phyloP scores from a whole-genome alignment of 2,329 filamentous ascomycete species.

The Penicillium aurantiogriseum region DNA sequence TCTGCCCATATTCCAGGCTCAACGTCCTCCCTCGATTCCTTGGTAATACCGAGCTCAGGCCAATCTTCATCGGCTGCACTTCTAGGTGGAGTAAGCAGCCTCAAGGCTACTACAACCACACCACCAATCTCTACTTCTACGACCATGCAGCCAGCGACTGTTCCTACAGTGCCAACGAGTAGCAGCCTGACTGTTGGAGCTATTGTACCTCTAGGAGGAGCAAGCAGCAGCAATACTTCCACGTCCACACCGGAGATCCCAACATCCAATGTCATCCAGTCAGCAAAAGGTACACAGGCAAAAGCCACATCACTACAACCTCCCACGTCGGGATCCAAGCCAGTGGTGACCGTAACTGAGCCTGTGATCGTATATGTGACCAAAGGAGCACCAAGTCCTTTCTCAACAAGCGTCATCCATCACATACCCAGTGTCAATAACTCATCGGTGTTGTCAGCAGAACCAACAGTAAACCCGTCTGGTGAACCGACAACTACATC shows the following conservation, averaged over 20 bases:
- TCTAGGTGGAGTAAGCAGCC: not conserved
- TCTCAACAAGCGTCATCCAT: not conserved
- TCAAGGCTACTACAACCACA: not conserved
- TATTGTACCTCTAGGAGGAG: not conserved
- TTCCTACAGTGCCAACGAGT: not conserved
- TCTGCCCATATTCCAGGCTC: not conserved
- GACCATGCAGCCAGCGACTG: not conserved
- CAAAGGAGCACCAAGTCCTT: not conserved
- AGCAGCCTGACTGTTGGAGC: not conserved
- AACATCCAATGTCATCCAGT: not conserved
- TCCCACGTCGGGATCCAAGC: not conserved
- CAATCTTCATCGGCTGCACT: not conserved
- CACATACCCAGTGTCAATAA: not conserved
- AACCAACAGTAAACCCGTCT: not conserved
- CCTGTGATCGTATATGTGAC: constrained; percentile 8
- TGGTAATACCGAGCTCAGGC: not conserved
- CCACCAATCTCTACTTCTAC: not conserved
- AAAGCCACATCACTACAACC: not conserved
- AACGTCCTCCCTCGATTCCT: not conserved
- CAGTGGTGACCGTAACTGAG: not conserved
- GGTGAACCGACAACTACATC: not conserved
- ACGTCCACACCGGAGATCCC: not conserved
- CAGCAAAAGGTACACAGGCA: not conserved
- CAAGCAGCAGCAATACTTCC: not conserved
- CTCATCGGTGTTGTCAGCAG: not conserved